Evolutionary conservation across 768 basidiomycete species (phyloP), one percentile per base, ranked within the genome.

Genomic region (Mycena capillaripes): DNA sequence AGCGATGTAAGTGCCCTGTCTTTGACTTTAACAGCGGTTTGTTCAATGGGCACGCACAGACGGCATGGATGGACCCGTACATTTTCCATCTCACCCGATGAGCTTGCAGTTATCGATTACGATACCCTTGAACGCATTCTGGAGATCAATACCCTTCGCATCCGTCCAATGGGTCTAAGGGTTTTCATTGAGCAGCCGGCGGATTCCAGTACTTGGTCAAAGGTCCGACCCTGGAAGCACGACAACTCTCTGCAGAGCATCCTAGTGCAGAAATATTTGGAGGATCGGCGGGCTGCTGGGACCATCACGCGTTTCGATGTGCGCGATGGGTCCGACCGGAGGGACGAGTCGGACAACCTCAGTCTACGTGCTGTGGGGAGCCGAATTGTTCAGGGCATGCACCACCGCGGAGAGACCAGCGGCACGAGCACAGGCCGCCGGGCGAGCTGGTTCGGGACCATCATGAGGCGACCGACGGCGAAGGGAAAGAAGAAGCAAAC

Each of bases 1-100:
- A 14, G 76, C 73, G 14, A n/a, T 71, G 76, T 73, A 46, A 25
- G 73, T 58, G 34, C n/a, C 10, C 16, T 38, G 8, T 40, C 55
- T 60, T 69, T 53, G 21, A 23, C 12, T 25, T 21, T 12, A 12
- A 16, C n/a, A 38, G n/a, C 58, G 38, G 21, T 40, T 25, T 53
- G 53, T 61, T 58, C 19, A 55, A 29, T 21, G 14, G 53, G 8
- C 21, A 32, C 50, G 19, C 30, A 29, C 38, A 79, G 78, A 50
- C 77, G 78, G 23, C 76, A 76, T 70, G 78, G 78, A 29, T 79
- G 78, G 78, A 74, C 77, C 17, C 74, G 78, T 29, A 71, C 70
- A 38, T 76, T 79, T 55, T 74, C 74, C 29, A 71, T 79, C 11
- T 70, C 76, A 4, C 72, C 76, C 21, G 74, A 74, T 14, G 76